Percentiles rank a stretch among this genome's conserved stretches.
Conservation (phyloP, 179 eudicot species). For the Vitellaria paradoxa region DNA sequence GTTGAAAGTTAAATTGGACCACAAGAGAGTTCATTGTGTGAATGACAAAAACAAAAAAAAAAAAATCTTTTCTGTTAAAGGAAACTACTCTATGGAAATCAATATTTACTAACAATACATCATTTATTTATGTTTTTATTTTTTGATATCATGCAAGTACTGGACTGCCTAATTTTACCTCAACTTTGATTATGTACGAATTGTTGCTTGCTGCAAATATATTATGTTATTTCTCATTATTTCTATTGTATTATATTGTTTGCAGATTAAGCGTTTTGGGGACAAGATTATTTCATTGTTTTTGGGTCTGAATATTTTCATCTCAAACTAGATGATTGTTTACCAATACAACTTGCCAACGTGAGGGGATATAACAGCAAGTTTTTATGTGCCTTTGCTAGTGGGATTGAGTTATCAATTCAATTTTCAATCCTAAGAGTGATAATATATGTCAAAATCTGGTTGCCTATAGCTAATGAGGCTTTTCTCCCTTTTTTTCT, state of each 20-base stretch:
- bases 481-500: no score
- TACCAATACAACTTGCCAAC: no score
- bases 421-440: no score
- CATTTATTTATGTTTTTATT: no score
- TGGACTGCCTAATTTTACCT: background rate
- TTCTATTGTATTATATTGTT: constrained; percentile 16
- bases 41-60: background rate
- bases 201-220: background rate
- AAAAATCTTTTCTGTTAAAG: background rate
- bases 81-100: background rate
- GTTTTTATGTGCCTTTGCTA: no score
- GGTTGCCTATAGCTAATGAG: no score
- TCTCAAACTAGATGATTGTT: no score
- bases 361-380: no score
- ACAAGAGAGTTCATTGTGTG: background rate
- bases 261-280: constrained; percentile 74
- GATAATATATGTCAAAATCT: no score
- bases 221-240: constrained; percentile 1
- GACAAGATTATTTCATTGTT: constrained; percentile 83
- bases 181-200: background rate
- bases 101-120: background rate
- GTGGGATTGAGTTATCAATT: no score
- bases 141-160: no score
- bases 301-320: no score
- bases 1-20: background rate